phyloP scores from a whole-genome alignment of 345 rosid species.

The Dipteronia dyeriana region DNA sequence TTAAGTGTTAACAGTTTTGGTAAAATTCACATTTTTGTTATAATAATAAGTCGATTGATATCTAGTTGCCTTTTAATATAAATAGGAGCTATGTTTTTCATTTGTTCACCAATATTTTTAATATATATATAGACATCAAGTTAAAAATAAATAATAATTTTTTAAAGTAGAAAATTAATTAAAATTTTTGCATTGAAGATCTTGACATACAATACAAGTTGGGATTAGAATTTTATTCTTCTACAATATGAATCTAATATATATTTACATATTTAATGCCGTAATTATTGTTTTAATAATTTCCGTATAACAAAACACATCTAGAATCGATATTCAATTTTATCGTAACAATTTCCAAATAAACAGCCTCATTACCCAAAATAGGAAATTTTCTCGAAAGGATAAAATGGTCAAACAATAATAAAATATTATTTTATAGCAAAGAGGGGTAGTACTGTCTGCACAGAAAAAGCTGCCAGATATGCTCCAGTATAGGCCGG shows the following conservation, averaged over 20 bases:
- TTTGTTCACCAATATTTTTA: no score
- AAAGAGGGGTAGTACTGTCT: neutral
- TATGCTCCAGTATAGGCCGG: slow-evolving; percentile 11
- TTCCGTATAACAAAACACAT: neutral
- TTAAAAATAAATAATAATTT: no score
- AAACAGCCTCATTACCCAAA: neutral
- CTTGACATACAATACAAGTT: no score
- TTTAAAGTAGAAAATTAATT: neutral
- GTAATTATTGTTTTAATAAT: neutral
- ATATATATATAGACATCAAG: no score
- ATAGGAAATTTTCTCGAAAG: neutral
- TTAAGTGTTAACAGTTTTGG: no score
- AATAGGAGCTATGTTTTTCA: no score
- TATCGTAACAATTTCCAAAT: neutral
- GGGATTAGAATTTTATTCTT: neutral
- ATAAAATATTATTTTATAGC: neutral
- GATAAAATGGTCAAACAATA: slow-evolving; percentile 3
- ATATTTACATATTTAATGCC: neutral
- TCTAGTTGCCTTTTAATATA: no score
- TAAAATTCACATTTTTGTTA: no score
- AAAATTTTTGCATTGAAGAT: neutral
- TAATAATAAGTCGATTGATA: no score
- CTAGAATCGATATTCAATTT: neutral
- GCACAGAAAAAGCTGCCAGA: slow-evolving; percentile 2
- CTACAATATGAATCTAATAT: neutral